phyloP scores from a whole-genome alignment of 31 red algal genomes.

The Asparagopsis taxiformis region DNA sequence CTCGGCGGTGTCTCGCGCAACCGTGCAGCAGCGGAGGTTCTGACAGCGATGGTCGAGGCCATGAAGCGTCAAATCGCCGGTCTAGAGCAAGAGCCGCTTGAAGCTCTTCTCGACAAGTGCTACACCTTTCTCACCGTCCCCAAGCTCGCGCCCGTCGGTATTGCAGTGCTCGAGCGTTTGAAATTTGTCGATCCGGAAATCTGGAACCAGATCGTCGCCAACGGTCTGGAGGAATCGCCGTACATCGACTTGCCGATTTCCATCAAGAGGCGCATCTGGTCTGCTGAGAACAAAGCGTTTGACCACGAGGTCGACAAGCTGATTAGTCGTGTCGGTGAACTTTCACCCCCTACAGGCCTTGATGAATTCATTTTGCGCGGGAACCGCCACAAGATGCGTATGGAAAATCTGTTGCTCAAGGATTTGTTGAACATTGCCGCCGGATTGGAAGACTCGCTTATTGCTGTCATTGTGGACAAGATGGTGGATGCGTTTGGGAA shows the following conservation, averaged over 20 bases:
- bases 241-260: slow-evolving; percentile 64
- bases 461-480: slow-evolving; percentile 29
- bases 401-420: slow-evolving; percentile 27
- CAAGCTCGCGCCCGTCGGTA: slow-evolving; percentile 52
- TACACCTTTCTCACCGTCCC: slow-evolving; percentile 67
- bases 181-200: slow-evolving; percentile 43
- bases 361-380: slow-evolving; percentile 20
- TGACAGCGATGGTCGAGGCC: slow-evolving; percentile 19
- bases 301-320: slow-evolving; percentile 48
- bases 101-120: slow-evolving; percentile 47
- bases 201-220: slow-evolving; percentile 66
- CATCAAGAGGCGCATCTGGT: slow-evolving; percentile 67
- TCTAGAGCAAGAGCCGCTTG: slow-evolving; percentile 41
- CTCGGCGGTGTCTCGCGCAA: slow-evolving; percentile 27
- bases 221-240: slow-evolving; percentile 67
- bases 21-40: slow-evolving; percentile 24
- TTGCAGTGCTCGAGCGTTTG: slow-evolving; percentile 50
- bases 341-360: slow-evolving; percentile 8
- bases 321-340: slow-evolving; percentile 34
- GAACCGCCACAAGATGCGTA: slow-evolving; percentile 12
- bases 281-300: slow-evolving; percentile 34
- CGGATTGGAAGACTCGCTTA: slow-evolving; percentile 25
- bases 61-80: slow-evolving; percentile 46
- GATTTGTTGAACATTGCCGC: slow-evolving; percentile 32
- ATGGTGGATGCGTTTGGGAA: slow-evolving; percentile 25